Conservation (phyloP, 192 early-diverging fungal genomes). For the Lobosporangium transversale region DNA sequence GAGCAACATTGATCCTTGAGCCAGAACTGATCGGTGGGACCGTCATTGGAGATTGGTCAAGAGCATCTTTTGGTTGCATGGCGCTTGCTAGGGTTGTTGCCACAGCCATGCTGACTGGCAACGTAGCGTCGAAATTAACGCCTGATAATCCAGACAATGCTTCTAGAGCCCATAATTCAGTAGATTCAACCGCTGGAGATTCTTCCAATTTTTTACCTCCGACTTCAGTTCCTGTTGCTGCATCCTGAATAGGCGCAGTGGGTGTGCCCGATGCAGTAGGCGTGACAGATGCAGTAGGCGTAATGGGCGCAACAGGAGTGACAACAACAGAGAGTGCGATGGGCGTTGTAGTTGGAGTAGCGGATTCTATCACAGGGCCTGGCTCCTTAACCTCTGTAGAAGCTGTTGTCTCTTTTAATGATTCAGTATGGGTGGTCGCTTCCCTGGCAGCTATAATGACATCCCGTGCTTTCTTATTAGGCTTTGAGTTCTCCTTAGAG, state of each 20-base stretch:
- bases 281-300: background rate
- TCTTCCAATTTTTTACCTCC: background rate
- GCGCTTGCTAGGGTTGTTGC: constrained; percentile 13
- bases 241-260: background rate
- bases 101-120: constrained; percentile 18
- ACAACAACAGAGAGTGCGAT: too few species aligned
- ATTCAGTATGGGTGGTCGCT: background rate
- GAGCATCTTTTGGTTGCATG: constrained; percentile 7
- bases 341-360: background rate
- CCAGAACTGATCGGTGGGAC: constrained; percentile 13
- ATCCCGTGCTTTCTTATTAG: constrained; percentile 25
- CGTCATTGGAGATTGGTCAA: background rate
- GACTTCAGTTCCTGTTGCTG: background rate
- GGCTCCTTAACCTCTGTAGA: background rate
- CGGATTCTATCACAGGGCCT: background rate
- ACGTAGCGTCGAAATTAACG: constrained; percentile 29
- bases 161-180: constrained; percentile 29
- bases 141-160: constrained; percentile 30
- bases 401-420: background rate
- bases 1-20: constrained; percentile 1
- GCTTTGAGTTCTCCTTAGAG: constrained; percentile 14
- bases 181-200: background rate
- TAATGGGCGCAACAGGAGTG: background rate
- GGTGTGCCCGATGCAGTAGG: constrained; percentile 1
- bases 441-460: constrained; percentile 8